Evolutionary conservation across 805 yeast species (phyloP), one percentile per base, ranked within the genome.

Genomic region (Naumovozyma castellii): DNA sequence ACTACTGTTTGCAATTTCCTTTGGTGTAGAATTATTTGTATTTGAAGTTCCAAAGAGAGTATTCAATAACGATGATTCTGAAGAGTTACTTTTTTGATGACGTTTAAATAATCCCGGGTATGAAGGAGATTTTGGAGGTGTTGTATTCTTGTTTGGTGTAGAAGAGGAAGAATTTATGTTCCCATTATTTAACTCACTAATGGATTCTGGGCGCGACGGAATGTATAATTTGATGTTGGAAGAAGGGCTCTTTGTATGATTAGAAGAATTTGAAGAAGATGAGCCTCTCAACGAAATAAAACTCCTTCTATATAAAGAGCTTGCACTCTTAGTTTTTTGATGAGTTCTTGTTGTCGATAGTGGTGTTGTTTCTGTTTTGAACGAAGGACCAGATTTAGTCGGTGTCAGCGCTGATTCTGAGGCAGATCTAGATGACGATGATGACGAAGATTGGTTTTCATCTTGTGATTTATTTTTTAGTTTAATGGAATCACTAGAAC

Each of bases 31-130:
- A n/a, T 34, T 30, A 15, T 17, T 36, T n/a, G 33, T 36, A 22
- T 49, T 45, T 2, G 56, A 38, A 3, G 61, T 66, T 39, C 64
- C 65, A 43, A 64, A 66, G 18, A 64, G 42, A 14, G 62, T 49
- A 22, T 61, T 67, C 41, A 68, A 57, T 1, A 67, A 41, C 0
- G 77, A 68, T 1, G 76, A 67, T 40, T 76, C 81, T 0, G 80
- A 72, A 0, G 84, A 77, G 36, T 71, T 73, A n/a, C 80, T 71
- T 41, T 83, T 71, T 36, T 73, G 69, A 49, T 79, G 85, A 45
- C 78, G 72, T 46, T 82, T 66, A 62, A 80, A 80, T 38, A 80
- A 68, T 19, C 72, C 72, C 3, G 59, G 43, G 34, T 54, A 52
- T n/a, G 53, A 43, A 10, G 62, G 63, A 2, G 65, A 59, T 27